These are phyloP conservation scores for Paraphysoderma sedebokerense DNA, from an alignment of 371 early-diverging fungal species.

Conservation along the genomic window DNA sequence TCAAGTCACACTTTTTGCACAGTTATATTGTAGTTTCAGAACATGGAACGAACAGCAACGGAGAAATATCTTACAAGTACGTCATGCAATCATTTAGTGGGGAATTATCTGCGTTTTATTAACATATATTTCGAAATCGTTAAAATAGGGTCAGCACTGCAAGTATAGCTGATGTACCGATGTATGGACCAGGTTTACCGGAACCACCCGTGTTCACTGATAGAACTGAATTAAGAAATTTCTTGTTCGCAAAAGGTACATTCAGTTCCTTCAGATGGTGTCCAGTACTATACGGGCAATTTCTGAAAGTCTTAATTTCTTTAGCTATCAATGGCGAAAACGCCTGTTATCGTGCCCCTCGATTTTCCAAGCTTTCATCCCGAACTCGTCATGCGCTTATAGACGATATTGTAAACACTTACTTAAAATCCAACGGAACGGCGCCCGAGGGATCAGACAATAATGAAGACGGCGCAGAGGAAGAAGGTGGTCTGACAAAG, in stretches of 20 bases:
- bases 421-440: not conserved
- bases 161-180: not conserved
- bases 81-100: too few species aligned
- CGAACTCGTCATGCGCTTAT: constrained; percentile 1
- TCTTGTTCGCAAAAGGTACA: not conserved
- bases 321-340: not conserved
- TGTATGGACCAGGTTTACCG: not conserved
- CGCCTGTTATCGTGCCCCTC: not conserved
- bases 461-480: too few species aligned
- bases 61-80: too few species aligned
- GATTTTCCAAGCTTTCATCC: not conserved
- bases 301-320: not conserved
- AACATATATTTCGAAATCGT: too few species aligned
- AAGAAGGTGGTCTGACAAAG: too few species aligned
- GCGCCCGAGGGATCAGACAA: too few species aligned
- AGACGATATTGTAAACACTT: not conserved
- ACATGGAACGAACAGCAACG: not conserved
- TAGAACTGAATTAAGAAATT: not conserved
- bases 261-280: not conserved
- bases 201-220: not conserved
- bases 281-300: too few species aligned
- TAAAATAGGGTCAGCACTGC: not conserved
- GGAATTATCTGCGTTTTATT: too few species aligned
- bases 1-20: not conserved
- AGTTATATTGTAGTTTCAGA: not conserved